Conservation (phyloP, 1,139 yeast species). For the Saccharomyces hybrid region DNA sequence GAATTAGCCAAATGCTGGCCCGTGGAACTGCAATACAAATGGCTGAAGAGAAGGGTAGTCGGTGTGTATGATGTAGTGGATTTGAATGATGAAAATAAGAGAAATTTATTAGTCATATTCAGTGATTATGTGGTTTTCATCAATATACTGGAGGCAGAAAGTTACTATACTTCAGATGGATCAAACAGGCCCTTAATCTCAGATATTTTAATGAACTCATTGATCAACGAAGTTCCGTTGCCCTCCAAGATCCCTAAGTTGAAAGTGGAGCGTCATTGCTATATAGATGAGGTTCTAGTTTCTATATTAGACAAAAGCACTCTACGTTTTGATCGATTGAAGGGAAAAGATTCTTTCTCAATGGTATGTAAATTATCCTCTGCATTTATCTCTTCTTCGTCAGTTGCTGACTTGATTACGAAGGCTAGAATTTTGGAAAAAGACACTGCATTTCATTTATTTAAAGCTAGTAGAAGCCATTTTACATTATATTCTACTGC, state of each 20-base stretch:
- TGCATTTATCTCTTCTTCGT: constrained; percentile 30
- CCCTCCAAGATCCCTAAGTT: constrained; percentile 58
- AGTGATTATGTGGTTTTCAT: constrained; percentile 71
- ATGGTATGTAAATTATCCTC: constrained; percentile 29
- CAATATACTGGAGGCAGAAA: constrained; percentile 35
- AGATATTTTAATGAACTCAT: constrained; percentile 81
- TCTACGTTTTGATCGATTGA: constrained; percentile 30
- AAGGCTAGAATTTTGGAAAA: constrained; percentile 77
- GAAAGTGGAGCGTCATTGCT: constrained; percentile 62
- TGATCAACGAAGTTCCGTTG: constrained; percentile 78
- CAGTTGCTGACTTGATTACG: constrained; percentile 57
- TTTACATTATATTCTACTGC: constrained; percentile 67
- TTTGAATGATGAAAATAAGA: constrained; percentile 34
- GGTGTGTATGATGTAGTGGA: constrained; percentile 58
- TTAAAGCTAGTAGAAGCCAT: constrained; percentile 41
- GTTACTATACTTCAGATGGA: constrained; percentile 26
- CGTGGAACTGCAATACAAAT: constrained; percentile 73
- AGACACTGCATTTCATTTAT: constrained; percentile 79
- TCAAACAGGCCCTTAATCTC: constrained; percentile 56
- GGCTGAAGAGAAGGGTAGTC: constrained; percentile 80
- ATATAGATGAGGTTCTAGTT: constrained; percentile 48
- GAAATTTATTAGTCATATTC: constrained; percentile 60
- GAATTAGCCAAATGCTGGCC: constrained; percentile 89
- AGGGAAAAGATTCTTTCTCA: constrained; percentile 17
- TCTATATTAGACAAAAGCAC: constrained; percentile 38